These are phyloP conservation scores for Scenedesmus sp. DNA, from an alignment of 163 green algal genomes.

Conservation along the genomic window DNA sequence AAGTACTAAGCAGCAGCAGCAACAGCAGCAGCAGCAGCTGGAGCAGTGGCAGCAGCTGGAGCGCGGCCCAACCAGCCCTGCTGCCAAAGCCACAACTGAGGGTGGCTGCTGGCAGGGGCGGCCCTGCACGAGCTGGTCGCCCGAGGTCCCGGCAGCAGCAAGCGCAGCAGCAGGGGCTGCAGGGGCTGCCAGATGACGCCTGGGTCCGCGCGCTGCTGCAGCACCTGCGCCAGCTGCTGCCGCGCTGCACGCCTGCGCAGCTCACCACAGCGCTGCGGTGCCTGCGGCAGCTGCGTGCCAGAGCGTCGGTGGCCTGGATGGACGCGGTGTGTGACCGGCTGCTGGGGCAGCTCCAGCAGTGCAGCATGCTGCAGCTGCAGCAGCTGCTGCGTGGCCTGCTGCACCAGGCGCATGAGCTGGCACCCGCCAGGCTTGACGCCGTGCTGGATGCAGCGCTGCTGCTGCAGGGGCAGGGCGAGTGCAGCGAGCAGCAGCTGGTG, in stretches of 20 bases:
- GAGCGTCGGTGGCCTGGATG: slow-evolving; percentile 1
- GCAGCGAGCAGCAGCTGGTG: slow-evolving; percentile 34
- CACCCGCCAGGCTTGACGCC: slow-evolving; percentile 20
- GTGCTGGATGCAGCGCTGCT: background rate
- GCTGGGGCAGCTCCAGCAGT: slow-evolving; percentile 3
- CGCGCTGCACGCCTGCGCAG: background rate
- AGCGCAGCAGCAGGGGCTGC: slow-evolving; percentile 5
- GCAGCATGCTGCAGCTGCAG: slow-evolving; percentile 38
- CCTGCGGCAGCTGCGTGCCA: slow-evolving; percentile 11
- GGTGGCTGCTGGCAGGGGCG: background rate
- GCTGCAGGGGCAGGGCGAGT: background rate
- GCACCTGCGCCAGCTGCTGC: slow-evolving; percentile 16
- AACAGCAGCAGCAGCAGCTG: background rate
- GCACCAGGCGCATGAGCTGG: slow-evolving; percentile 5
- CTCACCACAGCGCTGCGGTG: slow-evolving; percentile 14
- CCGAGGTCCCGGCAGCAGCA: background rate
- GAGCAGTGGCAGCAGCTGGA: background rate
- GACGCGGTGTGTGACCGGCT: slow-evolving; percentile 36
- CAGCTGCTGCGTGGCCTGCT: slow-evolving; percentile 41
- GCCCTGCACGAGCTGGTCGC: background rate
- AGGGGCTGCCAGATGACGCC: background rate
- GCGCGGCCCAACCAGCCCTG: background rate
- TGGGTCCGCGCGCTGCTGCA: slow-evolving; percentile 18
- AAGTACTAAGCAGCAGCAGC: background rate
- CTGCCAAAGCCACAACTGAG: background rate